phyloP scores from a whole-genome alignment of 2,329 filamentous ascomycete genomes.

The Colletotrichum sansevieriae region DNA sequence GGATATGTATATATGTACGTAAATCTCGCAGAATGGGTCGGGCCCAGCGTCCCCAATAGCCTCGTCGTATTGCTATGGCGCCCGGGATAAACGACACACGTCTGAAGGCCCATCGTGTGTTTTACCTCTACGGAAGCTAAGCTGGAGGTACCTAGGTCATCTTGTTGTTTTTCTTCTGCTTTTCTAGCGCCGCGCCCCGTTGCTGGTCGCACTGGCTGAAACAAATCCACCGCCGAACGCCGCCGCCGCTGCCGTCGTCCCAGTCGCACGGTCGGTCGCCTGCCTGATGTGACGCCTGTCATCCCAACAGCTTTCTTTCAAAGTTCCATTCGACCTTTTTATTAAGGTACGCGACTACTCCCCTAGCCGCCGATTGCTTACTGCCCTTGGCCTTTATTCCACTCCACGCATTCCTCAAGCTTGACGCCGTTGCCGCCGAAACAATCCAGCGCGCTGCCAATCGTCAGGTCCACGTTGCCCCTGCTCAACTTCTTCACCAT shows the following conservation, averaged over 20 bases:
- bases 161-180: conserved; percentile 11
- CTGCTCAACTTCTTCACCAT: conserved; percentile 82
- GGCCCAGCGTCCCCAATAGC: not conserved
- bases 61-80: conserved; percentile 15
- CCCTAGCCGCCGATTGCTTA: not conserved
- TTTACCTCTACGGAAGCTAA: conserved; percentile 9
- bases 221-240: conserved; percentile 4
- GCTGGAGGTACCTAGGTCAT: not conserved
- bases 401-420: conserved; percentile 89
- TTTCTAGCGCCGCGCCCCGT: conserved; percentile 27
- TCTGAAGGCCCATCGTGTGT: conserved; percentile 7
- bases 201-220: conserved; percentile 32
- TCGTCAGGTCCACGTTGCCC: conserved; percentile 91
- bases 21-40: conserved; percentile 23
- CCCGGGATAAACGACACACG: conserved; percentile 3
- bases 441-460: conserved; percentile 95
- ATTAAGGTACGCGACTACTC: not conserved
- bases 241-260: conserved; percentile 1
- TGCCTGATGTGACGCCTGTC: conserved; percentile 35
- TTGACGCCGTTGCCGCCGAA: conserved; percentile 91
- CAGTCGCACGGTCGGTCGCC: conserved; percentile 29
- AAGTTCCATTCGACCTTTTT: conserved; percentile 27
- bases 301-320: conserved; percentile 19
- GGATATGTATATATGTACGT: conserved; percentile 9
- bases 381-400: conserved; percentile 71